phyloP scores from a whole-genome alignment of 225 moss, liverwort and hornwort species.

The Sphagnum contortum region DNA sequence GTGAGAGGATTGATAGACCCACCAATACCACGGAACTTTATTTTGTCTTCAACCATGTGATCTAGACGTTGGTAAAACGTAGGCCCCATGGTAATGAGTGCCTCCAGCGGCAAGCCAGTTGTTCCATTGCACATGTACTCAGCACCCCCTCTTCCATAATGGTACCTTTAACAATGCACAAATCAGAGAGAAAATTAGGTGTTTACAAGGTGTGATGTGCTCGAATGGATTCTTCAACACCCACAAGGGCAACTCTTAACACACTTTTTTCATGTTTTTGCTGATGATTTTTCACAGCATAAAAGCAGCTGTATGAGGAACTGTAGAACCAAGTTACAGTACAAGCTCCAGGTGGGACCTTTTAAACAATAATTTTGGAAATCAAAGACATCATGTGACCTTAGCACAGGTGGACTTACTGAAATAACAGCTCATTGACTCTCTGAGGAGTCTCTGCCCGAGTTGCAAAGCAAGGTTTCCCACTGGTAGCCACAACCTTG shows the following conservation, averaged over 20 bases:
- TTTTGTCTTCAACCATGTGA: constrained; percentile 86
- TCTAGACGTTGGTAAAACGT: constrained; percentile 85
- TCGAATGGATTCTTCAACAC: too few species aligned
- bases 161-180: constrained; percentile 12
- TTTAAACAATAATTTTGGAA: too few species aligned
- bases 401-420: constrained; percentile 25
- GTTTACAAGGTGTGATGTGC: too few species aligned
- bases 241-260: too few species aligned
- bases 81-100: constrained; percentile 56
- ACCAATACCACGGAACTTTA: constrained; percentile 65
- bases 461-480: constrained; percentile 52
- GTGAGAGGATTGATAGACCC: constrained; percentile 71
- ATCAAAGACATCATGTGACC: too few species aligned
- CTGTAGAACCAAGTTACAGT: too few species aligned
- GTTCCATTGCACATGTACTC: constrained; percentile 67
- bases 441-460: constrained; percentile 24
- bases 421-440: constrained; percentile 49
- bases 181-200: not conserved
- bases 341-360: too few species aligned
- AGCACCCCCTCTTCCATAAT: constrained; percentile 39
- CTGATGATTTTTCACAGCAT: too few species aligned
- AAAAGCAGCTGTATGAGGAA: too few species aligned
- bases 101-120: constrained; percentile 51
- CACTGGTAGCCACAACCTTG: constrained; percentile 51
- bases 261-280: too few species aligned